Conservation (phyloP, 2,329 filamentous ascomycete genomes). For the Ascochyta fabae region DNA sequence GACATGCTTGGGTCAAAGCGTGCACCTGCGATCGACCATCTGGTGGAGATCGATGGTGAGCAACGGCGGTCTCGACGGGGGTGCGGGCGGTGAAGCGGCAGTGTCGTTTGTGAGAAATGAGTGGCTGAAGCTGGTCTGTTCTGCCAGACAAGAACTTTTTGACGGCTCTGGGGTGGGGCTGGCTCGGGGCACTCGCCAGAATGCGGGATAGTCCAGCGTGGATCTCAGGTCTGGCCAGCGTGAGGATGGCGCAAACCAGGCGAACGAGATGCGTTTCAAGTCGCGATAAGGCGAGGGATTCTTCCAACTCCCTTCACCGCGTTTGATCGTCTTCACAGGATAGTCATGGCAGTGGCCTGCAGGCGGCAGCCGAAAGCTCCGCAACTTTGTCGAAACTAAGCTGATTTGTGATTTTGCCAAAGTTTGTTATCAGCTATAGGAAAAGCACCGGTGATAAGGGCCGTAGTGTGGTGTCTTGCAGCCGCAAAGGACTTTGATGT, state of each 20-base stretch:
- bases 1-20: conserved; percentile 17
- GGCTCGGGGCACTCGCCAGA: conserved; percentile 21
- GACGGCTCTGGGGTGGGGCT: conserved; percentile 34
- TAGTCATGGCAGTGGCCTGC: neutral
- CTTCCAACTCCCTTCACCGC: neutral
- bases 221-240: conserved; percentile 29
- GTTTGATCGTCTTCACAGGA: conserved; percentile 13
- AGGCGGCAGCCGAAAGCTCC: neutral
- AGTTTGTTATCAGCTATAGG: conserved; percentile 1
- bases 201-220: conserved; percentile 27
- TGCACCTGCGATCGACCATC: conserved; percentile 33
- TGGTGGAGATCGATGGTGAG: conserved; percentile 32
- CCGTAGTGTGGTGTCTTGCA: conserved; percentile 12
- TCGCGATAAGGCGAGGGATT: conserved; percentile 14
- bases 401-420: neutral
- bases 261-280: conserved; percentile 27
- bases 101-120: conserved; percentile 13
- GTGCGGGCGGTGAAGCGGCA: conserved; percentile 30
- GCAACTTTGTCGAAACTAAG: neutral
- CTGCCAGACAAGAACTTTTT: conserved; percentile 36
- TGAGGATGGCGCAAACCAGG: conserved; percentile 16
- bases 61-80: conserved; percentile 15
- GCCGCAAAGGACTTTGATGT: neutral
- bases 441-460: conserved; percentile 16
- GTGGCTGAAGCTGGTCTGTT: conserved; percentile 28